Conservation (phyloP, 768 basidiomycete genomes). For the Lactarius trivialis region DNA sequence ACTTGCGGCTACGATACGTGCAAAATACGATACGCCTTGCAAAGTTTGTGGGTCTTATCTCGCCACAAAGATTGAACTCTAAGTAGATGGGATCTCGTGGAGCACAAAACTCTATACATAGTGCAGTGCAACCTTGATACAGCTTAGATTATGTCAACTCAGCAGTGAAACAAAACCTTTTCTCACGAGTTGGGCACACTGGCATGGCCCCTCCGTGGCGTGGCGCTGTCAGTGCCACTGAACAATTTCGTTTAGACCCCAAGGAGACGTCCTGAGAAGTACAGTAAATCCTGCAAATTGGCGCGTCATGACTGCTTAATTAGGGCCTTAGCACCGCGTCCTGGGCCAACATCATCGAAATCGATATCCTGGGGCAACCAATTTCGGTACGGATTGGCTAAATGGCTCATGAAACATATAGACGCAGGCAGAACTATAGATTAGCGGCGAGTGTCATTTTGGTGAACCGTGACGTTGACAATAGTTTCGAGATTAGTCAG, state of each 20-base stretch:
- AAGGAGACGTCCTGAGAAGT: background rate
- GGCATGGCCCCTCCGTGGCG: too few relatives aligned
- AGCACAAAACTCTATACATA: background rate
- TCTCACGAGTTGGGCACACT: too few relatives aligned
- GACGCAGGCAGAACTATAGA: background rate
- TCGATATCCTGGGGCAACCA: background rate
- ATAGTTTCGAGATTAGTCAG: background rate
- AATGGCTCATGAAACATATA: background rate
- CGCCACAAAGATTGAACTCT: conserved; percentile 7
- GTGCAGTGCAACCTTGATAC: background rate
- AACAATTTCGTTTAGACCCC: background rate
- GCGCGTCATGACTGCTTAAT: background rate
- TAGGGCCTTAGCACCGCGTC: background rate
- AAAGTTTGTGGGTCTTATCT: conserved; percentile 17
- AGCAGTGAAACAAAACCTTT: background rate
- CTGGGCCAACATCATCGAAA: background rate
- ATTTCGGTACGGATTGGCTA: background rate
- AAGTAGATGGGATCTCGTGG: conserved; percentile 6
- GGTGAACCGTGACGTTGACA: background rate
- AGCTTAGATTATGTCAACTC: background rate
- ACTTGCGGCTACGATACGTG: background rate
- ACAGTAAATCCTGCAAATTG: background rate
- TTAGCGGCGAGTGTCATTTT: background rate
- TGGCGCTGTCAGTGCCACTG: background rate
- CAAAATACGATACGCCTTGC: background rate